Evolutionary conservation across 139 green algal species (phyloP).

Genomic region (Micractinium conductrix): DNA sequence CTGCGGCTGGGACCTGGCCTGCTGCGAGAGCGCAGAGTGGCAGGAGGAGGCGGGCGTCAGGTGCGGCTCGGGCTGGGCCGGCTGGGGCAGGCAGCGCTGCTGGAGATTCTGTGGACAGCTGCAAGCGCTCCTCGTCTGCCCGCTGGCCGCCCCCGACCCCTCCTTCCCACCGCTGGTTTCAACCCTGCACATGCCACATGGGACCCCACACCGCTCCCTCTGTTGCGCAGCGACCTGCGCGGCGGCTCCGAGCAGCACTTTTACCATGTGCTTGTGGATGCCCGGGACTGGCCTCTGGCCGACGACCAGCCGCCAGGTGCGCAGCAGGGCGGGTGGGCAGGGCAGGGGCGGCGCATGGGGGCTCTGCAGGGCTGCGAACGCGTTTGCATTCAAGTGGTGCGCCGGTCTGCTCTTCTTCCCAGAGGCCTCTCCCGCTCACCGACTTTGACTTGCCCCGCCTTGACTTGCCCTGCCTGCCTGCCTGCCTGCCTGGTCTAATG

Average conservation of each 20-base stretch:
- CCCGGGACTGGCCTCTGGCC: slow-evolving; percentile 68
- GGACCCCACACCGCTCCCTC: not conserved
- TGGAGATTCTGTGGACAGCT: not conserved
- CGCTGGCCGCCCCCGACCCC: not conserved
- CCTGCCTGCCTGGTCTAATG: too few relatives aligned
- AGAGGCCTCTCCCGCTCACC: too few relatives aligned
- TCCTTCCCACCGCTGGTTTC: too few relatives aligned
- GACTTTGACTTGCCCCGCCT: too few relatives aligned
- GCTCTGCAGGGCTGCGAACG: too few relatives aligned
- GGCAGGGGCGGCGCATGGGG: too few relatives aligned
- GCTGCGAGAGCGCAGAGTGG: slow-evolving; percentile 83
- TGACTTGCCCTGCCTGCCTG: too few relatives aligned
- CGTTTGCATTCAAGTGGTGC: too few relatives aligned
- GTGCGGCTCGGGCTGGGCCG: too few relatives aligned
- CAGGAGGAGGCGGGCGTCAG: slow-evolving; percentile 46
- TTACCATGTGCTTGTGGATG: slow-evolving; percentile 81
- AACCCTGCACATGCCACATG: not conserved
- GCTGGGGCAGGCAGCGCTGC: too few relatives aligned
- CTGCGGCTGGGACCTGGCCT: slow-evolving; percentile 73
- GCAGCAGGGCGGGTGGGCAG: too few relatives aligned
- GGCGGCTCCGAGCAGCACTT: slow-evolving; percentile 42
- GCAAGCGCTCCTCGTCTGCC: not conserved
- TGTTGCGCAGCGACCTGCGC: slow-evolving; percentile 1
- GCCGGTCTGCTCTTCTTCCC: too few relatives aligned
- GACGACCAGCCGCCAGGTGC: slow-evolving; percentile 61